Base-by-base conservation (phyloP, 768 basidiomycete species). In the Amanita brunnescens region DNA sequence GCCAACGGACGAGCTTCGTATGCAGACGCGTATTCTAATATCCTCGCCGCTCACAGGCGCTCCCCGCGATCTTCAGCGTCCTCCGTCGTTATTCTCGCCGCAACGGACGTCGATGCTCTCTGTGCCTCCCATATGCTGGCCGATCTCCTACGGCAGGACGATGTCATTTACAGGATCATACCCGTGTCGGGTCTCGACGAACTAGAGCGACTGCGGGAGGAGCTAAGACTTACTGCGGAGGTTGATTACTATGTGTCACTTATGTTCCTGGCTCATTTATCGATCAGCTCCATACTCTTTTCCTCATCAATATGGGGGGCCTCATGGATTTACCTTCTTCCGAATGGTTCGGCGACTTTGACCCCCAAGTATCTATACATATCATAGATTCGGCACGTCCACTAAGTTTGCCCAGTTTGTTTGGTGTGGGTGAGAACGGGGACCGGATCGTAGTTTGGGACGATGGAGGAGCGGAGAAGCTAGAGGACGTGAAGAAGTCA, bases 321-420 rank as follows among this genome's bases (percentile, higher is more conserved):
- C 80, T 93, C 41, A 77, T 90, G 30, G 92, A 96, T 55, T 76
- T 99, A 4, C 78, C 89, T 7, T 77, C 83, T 4, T 61, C 73
- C 2, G 75, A 77, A 39, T 86, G 86, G 85, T 87, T 92, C 61
- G 90, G 89, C 45, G 80, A 80, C 34, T 86, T 89, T 59, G 65
- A 71, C 43, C 58, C 71, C 3, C 70, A 73, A 20, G 72, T 91
- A 49, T 81, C 76, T 2, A 77, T 97, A 37, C 96, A 99, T 70
- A 83, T 98, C 59, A 89, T 99, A 68, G 96, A 99, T 67, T 91
- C 95, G 2, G 80, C 84, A 16, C 79, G 96, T 47, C 96, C 96
- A 14, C 81, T 88, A 61, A 92, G 93, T 66, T 72, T 98, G 60
- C 75, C 82, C 38, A 96, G 85, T 70, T 69, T 97, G 18, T 98